Evolutionary conservation across 345 rosid species (phyloP), one percentile per base, ranked within the genome.

Genomic region (Microthlaspi erraticum): DNA sequence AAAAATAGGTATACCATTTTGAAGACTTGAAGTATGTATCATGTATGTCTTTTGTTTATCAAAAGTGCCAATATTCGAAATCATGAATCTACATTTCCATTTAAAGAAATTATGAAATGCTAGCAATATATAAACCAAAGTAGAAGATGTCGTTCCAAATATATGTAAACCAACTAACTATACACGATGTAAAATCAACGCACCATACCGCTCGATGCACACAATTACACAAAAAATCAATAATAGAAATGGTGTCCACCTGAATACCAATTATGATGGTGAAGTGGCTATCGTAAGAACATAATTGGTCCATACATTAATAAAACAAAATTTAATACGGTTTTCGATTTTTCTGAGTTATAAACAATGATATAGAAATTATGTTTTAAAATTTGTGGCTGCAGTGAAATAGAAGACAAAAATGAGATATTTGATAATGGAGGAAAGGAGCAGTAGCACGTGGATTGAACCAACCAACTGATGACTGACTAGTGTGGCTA

Each of bases 401-500:
- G 5, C 39, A 36, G 33, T 41, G 42, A 23, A 54, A 32, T 8
- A 10, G 23, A 32, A 54, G 14, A 52, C 33, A 20, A 53, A 16
- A 20, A 4, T 26, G 44, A 59, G 54, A 41, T 42, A 14, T 41
- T 18, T 33, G 61, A 58, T 37, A 41, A 43, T 51, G 68, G 60
- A 17, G 34, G 53, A 66, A 9, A 16, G 2, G 38, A 33, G 72
- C 2, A 66, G 62, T 66, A 73, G 72, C 78, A 66, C 68, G 68
- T 74, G 73, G 41, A 67, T n/a, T 43, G 14, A 66, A 74, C 68
- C 78, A 66, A 74, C 78, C 63, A 74, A 60, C 73, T 74, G 56
- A 39, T 50, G 60, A 73, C 39, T 66, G 73, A 66, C 60, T 20
- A 33, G 62, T 60, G 68, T 66, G 54, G 43, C 14, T 19, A 59